Conservation (phyloP, 2,329 filamentous ascomycete species). For the Achaetomium macrosporum region DNA sequence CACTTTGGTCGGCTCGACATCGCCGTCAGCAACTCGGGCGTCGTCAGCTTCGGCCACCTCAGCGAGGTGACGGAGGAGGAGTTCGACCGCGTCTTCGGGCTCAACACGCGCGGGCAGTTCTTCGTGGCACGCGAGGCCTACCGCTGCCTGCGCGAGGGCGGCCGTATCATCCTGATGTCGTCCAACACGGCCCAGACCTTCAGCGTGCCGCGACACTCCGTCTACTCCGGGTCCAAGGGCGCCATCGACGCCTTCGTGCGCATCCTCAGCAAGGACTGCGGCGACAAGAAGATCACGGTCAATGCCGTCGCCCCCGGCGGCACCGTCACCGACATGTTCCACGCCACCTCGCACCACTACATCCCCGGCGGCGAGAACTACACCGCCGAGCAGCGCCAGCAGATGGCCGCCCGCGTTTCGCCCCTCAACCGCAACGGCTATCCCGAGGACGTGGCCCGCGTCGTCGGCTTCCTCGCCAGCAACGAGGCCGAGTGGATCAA, state of each 20-base stretch:
- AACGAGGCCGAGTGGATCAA: constrained; percentile 44
- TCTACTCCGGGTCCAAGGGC: constrained; percentile 72
- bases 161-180: constrained; percentile 67
- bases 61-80: constrained; percentile 63
- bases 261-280: constrained; percentile 63
- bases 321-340: constrained; percentile 61
- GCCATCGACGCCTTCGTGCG: constrained; percentile 73
- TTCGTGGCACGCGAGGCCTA: constrained; percentile 67
- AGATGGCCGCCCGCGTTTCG: constrained; percentile 52
- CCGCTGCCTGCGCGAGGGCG: constrained; percentile 61
- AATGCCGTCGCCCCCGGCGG: constrained; percentile 59
- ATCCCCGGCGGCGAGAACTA: constrained; percentile 52
- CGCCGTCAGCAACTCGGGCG: constrained; percentile 64
- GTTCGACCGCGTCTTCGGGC: constrained; percentile 63
- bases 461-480: constrained; percentile 50
- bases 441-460: constrained; percentile 61
- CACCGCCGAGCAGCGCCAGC: constrained; percentile 50
- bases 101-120: constrained; percentile 66
- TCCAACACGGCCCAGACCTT: constrained; percentile 63
- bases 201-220: constrained; percentile 64
- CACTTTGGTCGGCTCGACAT: constrained; percentile 64
- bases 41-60: constrained; percentile 62
- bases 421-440: constrained; percentile 60
- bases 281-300: constrained; percentile 59
- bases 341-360: constrained; percentile 57